These are phyloP conservation scores for Pouteria glomerata DNA, from an alignment of 148 eudicot species.

Conservation along the genomic window DNA sequence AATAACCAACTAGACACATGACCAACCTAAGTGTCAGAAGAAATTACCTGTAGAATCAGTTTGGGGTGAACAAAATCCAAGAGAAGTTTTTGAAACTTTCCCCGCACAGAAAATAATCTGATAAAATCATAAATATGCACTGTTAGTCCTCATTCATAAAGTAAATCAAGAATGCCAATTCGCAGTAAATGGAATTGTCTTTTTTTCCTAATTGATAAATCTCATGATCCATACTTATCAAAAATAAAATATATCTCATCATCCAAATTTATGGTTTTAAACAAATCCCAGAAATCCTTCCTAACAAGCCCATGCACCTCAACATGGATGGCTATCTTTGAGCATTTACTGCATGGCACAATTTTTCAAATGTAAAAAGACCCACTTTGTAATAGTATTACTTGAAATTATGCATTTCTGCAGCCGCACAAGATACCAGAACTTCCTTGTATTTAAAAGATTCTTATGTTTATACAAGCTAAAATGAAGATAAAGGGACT, in stretches of 20 bases:
- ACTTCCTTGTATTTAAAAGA: background rate
- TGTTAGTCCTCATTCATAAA: slow-evolving; percentile 1
- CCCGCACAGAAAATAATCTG: slow-evolving; percentile 35
- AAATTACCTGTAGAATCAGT: slow-evolving; percentile 37
- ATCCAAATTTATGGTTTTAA: background rate
- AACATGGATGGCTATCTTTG: background rate
- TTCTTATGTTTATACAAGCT: background rate
- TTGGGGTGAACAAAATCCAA: slow-evolving; percentile 44
- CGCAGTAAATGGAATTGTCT: background rate
- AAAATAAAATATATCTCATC: no score
- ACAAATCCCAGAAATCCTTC: background rate
- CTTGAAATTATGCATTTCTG: background rate
- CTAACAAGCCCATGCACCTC: background rate
- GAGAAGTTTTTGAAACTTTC: slow-evolving; percentile 42
- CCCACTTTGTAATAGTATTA: background rate
- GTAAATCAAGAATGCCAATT: background rate
- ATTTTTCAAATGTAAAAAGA: background rate
- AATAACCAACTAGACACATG: background rate
- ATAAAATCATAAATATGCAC: slow-evolving; percentile 1
- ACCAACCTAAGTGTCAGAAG: background rate
- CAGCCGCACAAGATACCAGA: background rate
- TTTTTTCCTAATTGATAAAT: background rate
- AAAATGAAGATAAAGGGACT: background rate
- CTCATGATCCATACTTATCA: background rate
- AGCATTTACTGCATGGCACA: background rate